Evolutionary conservation across 805 yeast species (phyloP).

Genomic region (Huiozyma sinensis): DNA sequence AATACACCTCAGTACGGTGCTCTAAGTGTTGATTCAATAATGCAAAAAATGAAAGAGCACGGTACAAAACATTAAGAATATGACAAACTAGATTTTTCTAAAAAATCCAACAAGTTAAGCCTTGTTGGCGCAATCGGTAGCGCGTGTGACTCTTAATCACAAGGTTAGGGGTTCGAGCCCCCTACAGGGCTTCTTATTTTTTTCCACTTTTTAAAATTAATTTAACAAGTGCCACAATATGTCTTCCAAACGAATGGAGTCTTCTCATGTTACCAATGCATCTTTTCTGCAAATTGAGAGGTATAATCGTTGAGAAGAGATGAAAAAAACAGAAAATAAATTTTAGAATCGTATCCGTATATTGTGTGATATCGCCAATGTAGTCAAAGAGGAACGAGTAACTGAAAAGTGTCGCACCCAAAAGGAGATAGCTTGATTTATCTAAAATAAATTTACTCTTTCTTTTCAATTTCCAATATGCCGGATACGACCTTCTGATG

Average conservation of each 20-base stretch:
- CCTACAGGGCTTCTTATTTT: conserved; percentile 6
- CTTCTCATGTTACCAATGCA: too few species aligned
- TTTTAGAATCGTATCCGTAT: neutral
- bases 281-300: neutral
- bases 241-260: too few species aligned
- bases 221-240: neutral
- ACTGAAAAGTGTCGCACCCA: neutral
- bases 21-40: too few species aligned
- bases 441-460: neutral
- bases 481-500: too few species aligned
- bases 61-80: too few species aligned
- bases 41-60: too few species aligned
- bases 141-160: conserved; percentile 8
- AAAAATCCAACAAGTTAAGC: conserved; percentile 1
- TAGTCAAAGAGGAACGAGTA: neutral
- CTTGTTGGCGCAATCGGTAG: conserved; percentile 10
- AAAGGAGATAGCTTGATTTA: neutral
- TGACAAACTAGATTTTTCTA: neutral
- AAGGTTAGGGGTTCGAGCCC: conserved; percentile 10
- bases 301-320: neutral
- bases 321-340: too few species aligned
- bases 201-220: neutral
- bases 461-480: neutral
- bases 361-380: neutral
- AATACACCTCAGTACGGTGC: too few species aligned